These are phyloP conservation scores for Prunus yedoensis DNA, from an alignment of 331 rosid genomes.

Conservation along the genomic window DNA sequence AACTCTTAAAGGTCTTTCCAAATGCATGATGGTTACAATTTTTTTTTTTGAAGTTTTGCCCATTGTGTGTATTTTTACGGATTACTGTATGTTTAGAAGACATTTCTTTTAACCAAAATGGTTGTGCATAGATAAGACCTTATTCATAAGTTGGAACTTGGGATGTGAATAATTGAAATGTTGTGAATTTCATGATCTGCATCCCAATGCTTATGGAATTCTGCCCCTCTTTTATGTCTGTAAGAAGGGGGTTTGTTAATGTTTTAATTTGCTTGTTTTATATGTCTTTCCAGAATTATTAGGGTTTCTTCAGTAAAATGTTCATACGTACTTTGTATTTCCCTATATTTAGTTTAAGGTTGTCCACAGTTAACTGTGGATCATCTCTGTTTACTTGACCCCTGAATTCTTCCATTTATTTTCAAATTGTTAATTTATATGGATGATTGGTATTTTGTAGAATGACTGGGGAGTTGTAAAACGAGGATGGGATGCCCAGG, in stretches of 20 bases:
- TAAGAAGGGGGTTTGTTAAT: neutral
- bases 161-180: neutral
- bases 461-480: constrained; percentile 98
- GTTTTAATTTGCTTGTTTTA: neutral
- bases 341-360: too few species aligned
- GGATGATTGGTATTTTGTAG: constrained; percentile 41
- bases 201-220: neutral
- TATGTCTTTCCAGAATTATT: neutral
- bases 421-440: neutral
- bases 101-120: neutral
- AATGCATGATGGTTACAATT: neutral
- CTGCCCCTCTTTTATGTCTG: neutral
- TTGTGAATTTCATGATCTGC: neutral
- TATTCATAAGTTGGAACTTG: neutral
- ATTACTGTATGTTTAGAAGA: neutral
- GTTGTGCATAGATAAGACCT: neutral
- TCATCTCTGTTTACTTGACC: too few species aligned
- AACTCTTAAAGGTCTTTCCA: neutral
- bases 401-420: too few species aligned
- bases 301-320: neutral
- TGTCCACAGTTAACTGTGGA: too few species aligned
- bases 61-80: neutral
- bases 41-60: neutral
- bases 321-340: neutral
- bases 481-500: constrained; percentile 99